Conservation (phyloP, 306 rosid species). For the Corylus heterophylla region DNA sequence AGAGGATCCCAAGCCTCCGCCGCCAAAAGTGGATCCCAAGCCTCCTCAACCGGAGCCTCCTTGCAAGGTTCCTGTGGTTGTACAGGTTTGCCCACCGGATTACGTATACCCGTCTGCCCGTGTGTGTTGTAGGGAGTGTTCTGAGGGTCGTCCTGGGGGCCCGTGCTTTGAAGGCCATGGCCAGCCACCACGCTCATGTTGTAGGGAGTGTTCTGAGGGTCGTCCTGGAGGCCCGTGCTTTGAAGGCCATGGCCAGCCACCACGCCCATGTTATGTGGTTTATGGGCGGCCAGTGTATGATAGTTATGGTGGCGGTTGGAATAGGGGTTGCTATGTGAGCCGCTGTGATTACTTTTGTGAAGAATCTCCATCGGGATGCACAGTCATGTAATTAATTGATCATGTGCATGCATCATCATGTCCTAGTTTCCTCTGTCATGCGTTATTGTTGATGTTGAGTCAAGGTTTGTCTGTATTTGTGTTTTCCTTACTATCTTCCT, state of each 20-base stretch:
- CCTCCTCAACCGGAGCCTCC: too few species aligned
- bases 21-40: too few species aligned
- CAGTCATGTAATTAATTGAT: constrained; percentile 44
- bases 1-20: too few species aligned
- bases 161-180: too few species aligned
- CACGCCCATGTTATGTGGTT: constrained; percentile 18
- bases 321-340: constrained; percentile 27
- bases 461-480: too few species aligned
- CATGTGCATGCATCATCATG: background rate
- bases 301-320: constrained; percentile 38
- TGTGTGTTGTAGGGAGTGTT: too few species aligned
- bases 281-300: constrained; percentile 55
- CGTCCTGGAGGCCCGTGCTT: constrained; percentile 37
- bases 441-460: too few species aligned
- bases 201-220: constrained; percentile 36
- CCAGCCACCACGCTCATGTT: background rate
- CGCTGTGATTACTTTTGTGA: constrained; percentile 53
- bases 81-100: too few species aligned
- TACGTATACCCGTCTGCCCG: too few species aligned
- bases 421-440: too few species aligned
- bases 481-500: background rate
- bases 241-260: constrained; percentile 35
- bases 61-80: too few species aligned
- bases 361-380: constrained; percentile 48
- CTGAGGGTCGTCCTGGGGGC: too few species aligned